phyloP scores from a whole-genome alignment of 371 early-diverging fungal species.

The Dichotomocladium elegans region DNA sequence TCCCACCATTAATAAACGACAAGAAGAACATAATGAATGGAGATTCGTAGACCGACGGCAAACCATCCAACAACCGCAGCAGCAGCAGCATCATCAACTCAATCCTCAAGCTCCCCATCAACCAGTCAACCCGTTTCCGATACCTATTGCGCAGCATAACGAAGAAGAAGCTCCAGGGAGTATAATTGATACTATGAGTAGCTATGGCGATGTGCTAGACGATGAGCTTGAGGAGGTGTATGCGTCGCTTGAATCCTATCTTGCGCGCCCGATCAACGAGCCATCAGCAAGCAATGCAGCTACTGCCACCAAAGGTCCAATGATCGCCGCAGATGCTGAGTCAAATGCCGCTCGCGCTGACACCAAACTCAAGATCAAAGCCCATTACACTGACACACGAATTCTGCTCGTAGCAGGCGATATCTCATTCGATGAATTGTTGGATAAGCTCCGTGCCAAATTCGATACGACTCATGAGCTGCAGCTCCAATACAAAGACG shows the following conservation, averaged over 20 bases:
- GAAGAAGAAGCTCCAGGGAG: background rate
- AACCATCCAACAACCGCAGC: background rate
- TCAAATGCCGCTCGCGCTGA: background rate
- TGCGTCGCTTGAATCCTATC: background rate
- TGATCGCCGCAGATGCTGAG: background rate
- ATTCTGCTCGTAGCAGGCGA: slow-evolving; percentile 15
- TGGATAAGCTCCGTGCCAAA: slow-evolving; percentile 15
- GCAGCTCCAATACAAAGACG: slow-evolving; percentile 82
- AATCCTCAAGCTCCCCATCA: background rate
- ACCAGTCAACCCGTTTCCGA: background rate
- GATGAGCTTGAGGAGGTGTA: slow-evolving; percentile 6
- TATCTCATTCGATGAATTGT: slow-evolving; percentile 17
- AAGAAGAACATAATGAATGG: background rate
- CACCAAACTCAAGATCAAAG: slow-evolving; percentile 20
- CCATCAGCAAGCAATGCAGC: background rate
- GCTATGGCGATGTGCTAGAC: slow-evolving; percentile 3
- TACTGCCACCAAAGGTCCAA: background rate
- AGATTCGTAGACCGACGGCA: background rate
- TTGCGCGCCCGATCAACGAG: background rate
- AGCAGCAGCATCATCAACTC: too few relatives aligned
- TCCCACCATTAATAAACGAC: too few relatives aligned
- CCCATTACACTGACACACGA: slow-evolving; percentile 17
- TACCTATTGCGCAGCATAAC: slow-evolving; percentile 1
- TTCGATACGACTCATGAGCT: slow-evolving; percentile 24
- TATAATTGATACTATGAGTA: slow-evolving; percentile 3